Evolutionary conservation across 352 stramenopile genomes (phyloP), one percentile per base, ranked within the genome.

Genomic region (Pythium insidiosum): DNA sequence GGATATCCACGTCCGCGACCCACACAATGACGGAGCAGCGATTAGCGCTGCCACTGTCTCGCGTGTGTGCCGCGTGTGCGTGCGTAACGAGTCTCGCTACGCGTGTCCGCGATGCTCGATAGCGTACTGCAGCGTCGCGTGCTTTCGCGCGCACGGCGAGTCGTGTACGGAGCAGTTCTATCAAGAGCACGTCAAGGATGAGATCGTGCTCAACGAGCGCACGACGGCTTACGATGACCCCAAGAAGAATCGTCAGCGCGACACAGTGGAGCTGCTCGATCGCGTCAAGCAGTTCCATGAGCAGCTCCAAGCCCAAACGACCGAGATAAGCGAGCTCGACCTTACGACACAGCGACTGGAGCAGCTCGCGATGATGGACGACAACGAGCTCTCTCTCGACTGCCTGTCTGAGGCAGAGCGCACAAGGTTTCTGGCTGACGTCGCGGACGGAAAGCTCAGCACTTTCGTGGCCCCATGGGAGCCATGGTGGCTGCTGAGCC

Each of bases 151-250:
- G 10, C 82, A 94, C 54, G 68, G 78, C 33, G 55, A 70, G 40
- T 47, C 37, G 10, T 94, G 82, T 49, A 92, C 77, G 0, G 82
- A 94, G 47, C 57, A 62, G 19, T 94, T 94, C 50, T 92, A 79
- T 44, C 72, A 90, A 38, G 58, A 47, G 4, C 71, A 89, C 28
- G 78, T 92, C 19, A 55, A 58, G 10, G 66, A 48, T 36, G 70
- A 85, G 20, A 76, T 88, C 49, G 38, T 61, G 21, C 29, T 88
- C 10, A 25, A 58, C 22, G 60, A 65, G 24, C 58, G 40, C 30
- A 38, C 34, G 24, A 63, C 47, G 37, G 61, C 38, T 20, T 24
- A 47, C 1, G 53, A 56, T 18, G 58, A 66, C 9, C 28, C 54
- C 33, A 56, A 52, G 53, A 29, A 23, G 11, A 40, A 78, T 42